Base-by-base conservation (phyloP, 1,284 basidiomycete genomes). In the Trametes polyzona region DNA sequence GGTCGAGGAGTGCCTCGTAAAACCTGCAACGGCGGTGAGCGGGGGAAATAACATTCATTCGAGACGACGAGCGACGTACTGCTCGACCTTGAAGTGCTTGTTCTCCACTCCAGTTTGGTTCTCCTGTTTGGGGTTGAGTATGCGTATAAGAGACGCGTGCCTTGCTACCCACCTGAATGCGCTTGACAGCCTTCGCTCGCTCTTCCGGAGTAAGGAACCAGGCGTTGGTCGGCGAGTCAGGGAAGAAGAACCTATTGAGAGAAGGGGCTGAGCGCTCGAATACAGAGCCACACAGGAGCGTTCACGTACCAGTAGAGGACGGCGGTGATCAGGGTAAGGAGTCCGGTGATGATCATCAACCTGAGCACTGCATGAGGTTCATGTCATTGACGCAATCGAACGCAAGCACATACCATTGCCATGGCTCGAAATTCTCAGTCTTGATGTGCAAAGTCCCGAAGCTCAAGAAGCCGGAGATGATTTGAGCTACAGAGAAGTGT, bases 271-370 rank as follows among this genome's bases (percentile, higher is more conserved):
- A n/a, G n/a, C n/a, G n/a, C n/a, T n/a, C n/a, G n/a, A n/a, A n/a
- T n/a, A n/a, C n/a, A 6, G 19, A 83, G 12, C 75, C 79, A 82
- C 24, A 26, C 47, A 24, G 63, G 1, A 16, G 5, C 10, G 11
- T 17, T 3, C 12, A n/a, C 72, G 23, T 59, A 84, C 83, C 84
- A 88, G 67, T 84, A 88, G 11, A 77, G 59, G 0, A 81, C 54
- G 3, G 84, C 77, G 14, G 78, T 78, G 11, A 79, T 41, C n/a
- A 90, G 69, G 0, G 87, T 89, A 3, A 89, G 65, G 0, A 72
- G 59, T 2, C 88, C 90, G 23, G 86, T 87, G 48, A 91, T 87
- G 54, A 91, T 78, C 84, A 90, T 89, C 49, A 91, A 77, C 87
- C 66, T 67, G 30, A 7, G 2, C 8, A 7, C 9, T 4, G 4